phyloP scores from a whole-genome alignment of 139 green algal genomes.

The Picochlorum sp. region DNA sequence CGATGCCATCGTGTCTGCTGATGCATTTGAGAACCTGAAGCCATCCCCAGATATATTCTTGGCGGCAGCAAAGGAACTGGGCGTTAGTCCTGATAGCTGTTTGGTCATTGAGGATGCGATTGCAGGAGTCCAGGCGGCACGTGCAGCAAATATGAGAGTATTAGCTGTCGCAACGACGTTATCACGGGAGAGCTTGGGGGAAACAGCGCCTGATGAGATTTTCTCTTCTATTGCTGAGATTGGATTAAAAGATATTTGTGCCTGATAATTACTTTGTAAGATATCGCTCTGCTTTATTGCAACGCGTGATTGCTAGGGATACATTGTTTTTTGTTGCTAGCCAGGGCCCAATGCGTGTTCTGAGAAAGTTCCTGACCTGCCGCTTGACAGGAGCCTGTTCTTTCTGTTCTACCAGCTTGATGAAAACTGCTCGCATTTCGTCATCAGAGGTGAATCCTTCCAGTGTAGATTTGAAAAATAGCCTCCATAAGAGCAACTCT shows the following conservation, averaged over 20 bases:
- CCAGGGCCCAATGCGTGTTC: no score
- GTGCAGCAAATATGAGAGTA: slow-evolving; percentile 46
- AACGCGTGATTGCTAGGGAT: no score
- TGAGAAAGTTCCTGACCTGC: no score
- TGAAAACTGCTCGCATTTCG: no score
- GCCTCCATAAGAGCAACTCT: slow-evolving; percentile 44
- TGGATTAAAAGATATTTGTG: slow-evolving; percentile 10
- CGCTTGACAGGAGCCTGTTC: no score
- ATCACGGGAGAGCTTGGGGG: slow-evolving; percentile 20
- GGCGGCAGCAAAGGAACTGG: slow-evolving; percentile 39
- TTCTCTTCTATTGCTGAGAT: slow-evolving; percentile 38
- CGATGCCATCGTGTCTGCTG: slow-evolving; percentile 54
- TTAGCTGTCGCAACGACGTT: slow-evolving; percentile 57
- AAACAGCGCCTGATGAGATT: slow-evolving; percentile 33
- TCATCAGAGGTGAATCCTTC: slow-evolving; percentile 7
- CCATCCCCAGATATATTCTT: slow-evolving; percentile 65
- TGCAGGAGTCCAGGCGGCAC: slow-evolving; percentile 54
- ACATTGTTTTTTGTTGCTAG: no score
- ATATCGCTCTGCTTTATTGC: no score
- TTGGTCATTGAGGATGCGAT: slow-evolving; percentile 67
- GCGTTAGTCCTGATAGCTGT: slow-evolving; percentile 36
- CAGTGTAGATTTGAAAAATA: slow-evolving; percentile 52
- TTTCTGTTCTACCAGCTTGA: no score
- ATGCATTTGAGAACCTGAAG: slow-evolving; percentile 54
- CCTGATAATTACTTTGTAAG: not conserved